A percentile compares a stretch with the other conserved stretches of the same genome.
phyloP scores from a whole-genome alignment of 352 stramenopile genomes.

The Phytophthora europaea region DNA sequence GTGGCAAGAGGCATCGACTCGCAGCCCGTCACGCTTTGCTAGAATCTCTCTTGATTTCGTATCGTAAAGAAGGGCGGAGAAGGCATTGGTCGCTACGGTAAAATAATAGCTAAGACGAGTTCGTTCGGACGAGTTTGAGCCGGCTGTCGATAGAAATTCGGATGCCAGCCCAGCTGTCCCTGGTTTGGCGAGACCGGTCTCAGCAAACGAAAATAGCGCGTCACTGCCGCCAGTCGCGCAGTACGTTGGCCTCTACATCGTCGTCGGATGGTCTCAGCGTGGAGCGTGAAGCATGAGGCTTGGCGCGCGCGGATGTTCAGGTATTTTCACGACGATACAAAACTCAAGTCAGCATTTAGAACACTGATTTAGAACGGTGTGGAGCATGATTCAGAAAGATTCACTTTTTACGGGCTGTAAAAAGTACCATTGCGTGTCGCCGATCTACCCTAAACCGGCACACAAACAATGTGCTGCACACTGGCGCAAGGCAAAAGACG shows the following conservation, averaged over 20 bases:
- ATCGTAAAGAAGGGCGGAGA: neutral
- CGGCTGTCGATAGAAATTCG: neutral
- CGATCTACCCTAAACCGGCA: neutral
- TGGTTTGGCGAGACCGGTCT: neutral
- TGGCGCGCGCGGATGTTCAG: neutral
- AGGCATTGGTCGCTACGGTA: neutral
- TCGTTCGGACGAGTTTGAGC: neutral
- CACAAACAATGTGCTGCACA: neutral
- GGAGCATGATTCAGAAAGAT: neutral
- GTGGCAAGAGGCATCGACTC: neutral
- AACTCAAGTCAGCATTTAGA: neutral
- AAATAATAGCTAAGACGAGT: too few relatives aligned
- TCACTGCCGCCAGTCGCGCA: neutral
- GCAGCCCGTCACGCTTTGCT: neutral
- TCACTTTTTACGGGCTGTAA: conserved; percentile 3
- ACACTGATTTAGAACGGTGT: neutral
- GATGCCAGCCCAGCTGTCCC: neutral
- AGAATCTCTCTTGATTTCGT: neutral
- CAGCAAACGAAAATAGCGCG: neutral
- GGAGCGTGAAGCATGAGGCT: neutral
- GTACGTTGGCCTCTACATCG: neutral
- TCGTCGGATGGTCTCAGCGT: neutral
- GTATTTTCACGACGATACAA: neutral
- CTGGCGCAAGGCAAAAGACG: neutral
- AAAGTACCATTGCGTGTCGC: conserved; percentile 4